Evolutionary conservation across 2,329 filamentous ascomycete genomes (phyloP).

Genomic region (Cylindrodendrum hubeiense): DNA sequence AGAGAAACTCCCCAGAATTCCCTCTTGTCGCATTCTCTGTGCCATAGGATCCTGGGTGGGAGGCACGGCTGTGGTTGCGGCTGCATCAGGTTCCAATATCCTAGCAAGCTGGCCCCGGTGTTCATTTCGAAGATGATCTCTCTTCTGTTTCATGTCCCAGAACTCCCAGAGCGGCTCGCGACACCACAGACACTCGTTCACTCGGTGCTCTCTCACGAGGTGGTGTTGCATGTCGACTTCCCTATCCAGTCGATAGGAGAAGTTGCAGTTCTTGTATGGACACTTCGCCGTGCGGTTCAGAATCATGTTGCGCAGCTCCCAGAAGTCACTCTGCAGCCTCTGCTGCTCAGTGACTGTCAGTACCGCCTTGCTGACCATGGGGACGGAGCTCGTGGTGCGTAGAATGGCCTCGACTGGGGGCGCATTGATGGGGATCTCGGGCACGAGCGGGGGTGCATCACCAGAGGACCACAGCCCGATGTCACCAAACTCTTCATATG

Average conservation of each 20-base stretch:
- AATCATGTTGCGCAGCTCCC: constrained; percentile 20
- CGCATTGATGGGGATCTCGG: constrained; percentile 35
- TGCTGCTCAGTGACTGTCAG: constrained; percentile 57
- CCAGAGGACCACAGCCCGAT: neutral
- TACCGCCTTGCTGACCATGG: constrained; percentile 52
- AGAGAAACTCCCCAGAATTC: too few species aligned
- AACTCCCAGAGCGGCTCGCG: constrained; percentile 45
- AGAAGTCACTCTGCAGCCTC: constrained; percentile 44
- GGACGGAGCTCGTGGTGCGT: constrained; percentile 48
- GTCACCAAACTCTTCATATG: too few species aligned
- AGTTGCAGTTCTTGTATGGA: constrained; percentile 52
- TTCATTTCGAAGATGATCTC: constrained; percentile 45
- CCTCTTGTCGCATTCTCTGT: too few species aligned
- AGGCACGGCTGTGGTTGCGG: too few species aligned
- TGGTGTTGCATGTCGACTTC: constrained; percentile 50
- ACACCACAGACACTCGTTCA: constrained; percentile 53
- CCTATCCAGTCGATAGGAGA: constrained; percentile 48
- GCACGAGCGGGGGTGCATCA: neutral
- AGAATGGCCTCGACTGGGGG: constrained; percentile 52
- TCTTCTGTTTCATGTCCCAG: constrained; percentile 43
- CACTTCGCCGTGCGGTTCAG: constrained; percentile 51
- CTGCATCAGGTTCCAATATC: constrained; percentile 15
- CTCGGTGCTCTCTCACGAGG: constrained; percentile 49
- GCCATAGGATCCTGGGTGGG: too few species aligned
- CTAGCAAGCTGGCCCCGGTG: constrained; percentile 40